Evolutionary conservation across 192 early-diverging fungal species (phyloP).

Genomic region (Coemansia sp.): DNA sequence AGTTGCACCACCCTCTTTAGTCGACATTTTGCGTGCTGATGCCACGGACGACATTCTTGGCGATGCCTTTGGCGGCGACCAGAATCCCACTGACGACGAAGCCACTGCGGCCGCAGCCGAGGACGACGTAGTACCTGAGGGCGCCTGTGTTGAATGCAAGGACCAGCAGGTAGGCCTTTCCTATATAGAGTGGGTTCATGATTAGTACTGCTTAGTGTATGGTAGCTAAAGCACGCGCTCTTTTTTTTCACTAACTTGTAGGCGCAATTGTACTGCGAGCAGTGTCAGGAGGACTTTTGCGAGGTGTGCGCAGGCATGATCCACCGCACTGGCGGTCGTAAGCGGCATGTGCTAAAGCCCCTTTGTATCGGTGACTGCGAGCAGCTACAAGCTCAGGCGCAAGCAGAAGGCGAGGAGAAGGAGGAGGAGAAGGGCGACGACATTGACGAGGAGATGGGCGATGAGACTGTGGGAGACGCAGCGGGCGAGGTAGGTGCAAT

Average conservation of each 20-base stretch:
- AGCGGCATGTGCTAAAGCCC: slow-evolving; percentile 58
- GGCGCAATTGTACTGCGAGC: slow-evolving; percentile 66
- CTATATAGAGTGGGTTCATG: not conserved
- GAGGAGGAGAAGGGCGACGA: not conserved
- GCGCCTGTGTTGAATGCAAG: slow-evolving; percentile 90
- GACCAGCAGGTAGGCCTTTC: slow-evolving; percentile 63
- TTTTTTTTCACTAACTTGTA: slow-evolving; percentile 10
- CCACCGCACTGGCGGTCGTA: slow-evolving; percentile 76
- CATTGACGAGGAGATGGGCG: slow-evolving; percentile 3
- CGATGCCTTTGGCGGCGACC: slow-evolving; percentile 15
- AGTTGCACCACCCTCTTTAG: slow-evolving; percentile 32
- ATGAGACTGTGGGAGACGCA: slow-evolving; percentile 3
- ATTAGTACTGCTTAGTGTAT: not conserved
- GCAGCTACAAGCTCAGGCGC: slow-evolving; percentile 16
- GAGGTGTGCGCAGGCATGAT: slow-evolving; percentile 89
- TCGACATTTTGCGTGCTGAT: slow-evolving; percentile 45
- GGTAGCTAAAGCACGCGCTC: not conserved
- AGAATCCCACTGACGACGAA: slow-evolving; percentile 9
- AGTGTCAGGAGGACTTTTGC: slow-evolving; percentile 88
- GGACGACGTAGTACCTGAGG: slow-evolving; percentile 59
- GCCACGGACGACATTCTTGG: slow-evolving; percentile 27
- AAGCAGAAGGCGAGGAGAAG: slow-evolving; percentile 1
- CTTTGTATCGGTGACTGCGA: slow-evolving; percentile 27
- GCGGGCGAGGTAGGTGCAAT: slow-evolving; percentile 39
- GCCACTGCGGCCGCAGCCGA: not conserved